Base-by-base conservation (phyloP, 2,329 filamentous ascomycete genomes). In the Capronia americana region DNA sequence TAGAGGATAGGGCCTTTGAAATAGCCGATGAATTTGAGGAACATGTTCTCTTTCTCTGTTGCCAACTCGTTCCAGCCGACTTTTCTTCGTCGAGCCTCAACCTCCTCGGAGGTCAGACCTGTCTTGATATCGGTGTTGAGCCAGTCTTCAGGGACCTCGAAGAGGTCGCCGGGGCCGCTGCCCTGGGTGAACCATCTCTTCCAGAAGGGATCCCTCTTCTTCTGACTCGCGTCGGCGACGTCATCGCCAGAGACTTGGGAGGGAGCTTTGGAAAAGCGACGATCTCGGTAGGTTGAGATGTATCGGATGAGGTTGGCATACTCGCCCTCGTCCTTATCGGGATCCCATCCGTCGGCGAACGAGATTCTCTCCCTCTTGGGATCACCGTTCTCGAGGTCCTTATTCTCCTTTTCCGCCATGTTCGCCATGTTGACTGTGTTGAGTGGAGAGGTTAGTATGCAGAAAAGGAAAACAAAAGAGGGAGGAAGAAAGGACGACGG, bases 1-100 rank as follows among this genome's bases (percentile, higher is more conserved):
- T 92, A 92, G 70, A 92, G 86, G 83, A 92, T 89, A 69, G 90
- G 90, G 75, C 90, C 90, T 72, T 83, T 87, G 85, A 92, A 92
- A 82, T 90, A 92, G 77, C 86, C 84, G 73, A 92, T 80, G 81
- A 92, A 92, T 81, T 92, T 89, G 76, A 89, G 77, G 77, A 91
- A 85, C 82, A 91, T 81, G 82, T 91, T 92, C 80, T 89, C 87
- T 84, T 91, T 91, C 82, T 92, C 90, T 34, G 88, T 87, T 32
- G 84, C 83, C 77, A 92, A 82, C 78, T 92, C 90, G 81, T 92
- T 92, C 82, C 80, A 91, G 68, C 90, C 90, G 71, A 83, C 84
- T 74, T 85, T 84, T 81, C 87, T 90, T 73, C 90, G 84, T 74
- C 90, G 86, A 59, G 75, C 74, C 74, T 91, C 89, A 62, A 90